phyloP scores from a whole-genome alignment of 768 basidiomycete species.

The Floccularia luteovirens region DNA sequence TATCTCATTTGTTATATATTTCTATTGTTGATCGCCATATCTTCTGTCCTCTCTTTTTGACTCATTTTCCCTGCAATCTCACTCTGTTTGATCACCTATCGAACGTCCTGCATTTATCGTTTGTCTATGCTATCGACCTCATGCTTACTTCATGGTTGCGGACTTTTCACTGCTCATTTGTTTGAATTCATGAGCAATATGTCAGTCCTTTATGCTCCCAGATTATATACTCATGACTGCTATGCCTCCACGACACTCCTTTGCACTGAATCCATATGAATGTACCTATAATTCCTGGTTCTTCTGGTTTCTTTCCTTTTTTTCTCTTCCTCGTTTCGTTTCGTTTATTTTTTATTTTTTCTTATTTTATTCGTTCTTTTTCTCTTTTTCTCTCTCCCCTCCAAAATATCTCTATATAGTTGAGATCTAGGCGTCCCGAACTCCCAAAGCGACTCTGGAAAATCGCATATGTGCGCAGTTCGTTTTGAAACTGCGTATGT shows the following conservation, averaged over 20 bases:
- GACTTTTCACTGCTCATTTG: conserved; percentile 9
- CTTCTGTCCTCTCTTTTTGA: conserved; percentile 10
- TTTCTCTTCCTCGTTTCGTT: conserved; percentile 11
- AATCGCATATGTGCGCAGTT: conserved; percentile 8
- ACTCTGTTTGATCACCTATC: conserved; percentile 9
- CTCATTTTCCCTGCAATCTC: no score
- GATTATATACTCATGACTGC: conserved; percentile 2
- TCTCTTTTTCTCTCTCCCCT: conserved; percentile 8
- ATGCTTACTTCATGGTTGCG: conserved; percentile 14
- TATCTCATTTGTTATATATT: conserved; percentile 8
- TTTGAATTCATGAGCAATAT: conserved; percentile 9
- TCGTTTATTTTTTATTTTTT: conserved; percentile 6
- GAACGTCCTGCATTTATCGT: conserved; percentile 6
- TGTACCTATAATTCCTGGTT: conserved; percentile 10
- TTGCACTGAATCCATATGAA: no score
- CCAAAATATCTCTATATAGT: conserved; percentile 9
- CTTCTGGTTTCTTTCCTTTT: conserved; percentile 9
- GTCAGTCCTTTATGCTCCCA: conserved; percentile 6
- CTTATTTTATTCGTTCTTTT: conserved; percentile 12
- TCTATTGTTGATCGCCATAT: conserved; percentile 5
- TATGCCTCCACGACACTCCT: conserved; percentile 6
- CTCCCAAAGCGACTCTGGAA: conserved; percentile 3
- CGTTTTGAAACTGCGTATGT: conserved; percentile 15
- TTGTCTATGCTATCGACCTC: conserved; percentile 26
- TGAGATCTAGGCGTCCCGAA: conserved; percentile 17